Base-by-base conservation (phyloP, 371 early-diverging fungal genomes). In the Mortierella sp. region DNA sequence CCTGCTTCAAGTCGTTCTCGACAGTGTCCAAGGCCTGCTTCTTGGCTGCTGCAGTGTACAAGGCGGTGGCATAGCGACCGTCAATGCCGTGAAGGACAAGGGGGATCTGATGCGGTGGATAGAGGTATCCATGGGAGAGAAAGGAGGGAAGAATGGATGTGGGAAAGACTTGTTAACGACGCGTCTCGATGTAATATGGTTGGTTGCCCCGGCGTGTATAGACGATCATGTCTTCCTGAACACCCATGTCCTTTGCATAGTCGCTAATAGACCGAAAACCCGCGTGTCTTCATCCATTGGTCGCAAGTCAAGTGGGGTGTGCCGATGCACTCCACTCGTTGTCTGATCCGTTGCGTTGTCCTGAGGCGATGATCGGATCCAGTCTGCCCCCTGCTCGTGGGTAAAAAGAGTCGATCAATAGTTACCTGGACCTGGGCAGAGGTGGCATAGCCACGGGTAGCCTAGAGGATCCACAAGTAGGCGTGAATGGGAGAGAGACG, bases 51-150 rank as follows among this genome's bases (percentile, higher is more conserved):
- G 98, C 98, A 56, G 94, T 87, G 90, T 90, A 98, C 61, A 98
- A 89, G 41, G 98, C 98, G 24, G 97, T 96, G 61, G 98, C 98
- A 80, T 98, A 98, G 76, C 96, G 94, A 72, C 98, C 98, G 56
- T 96, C 95, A 80, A 98, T 91, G 70, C 96, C 96, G 88, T 92
- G 90, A 55, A 98, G 87, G 42, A 89, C 86, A 45, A 95, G 61
- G 31, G 97, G 97, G 51, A 91, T 88, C 94, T 95, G 72, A 56
- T 50, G 45, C 7, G 46, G 23, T 46, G n/a, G 16, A 31, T 39
- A 52, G 27, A 43, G 26, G 34, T 30, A 23, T 7, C 39, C 30
- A 51, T 41, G 56, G 47, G 51, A 39, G 24, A 26, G 13, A 30
- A 42, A 24, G 23, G 28, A 6, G 38, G 30, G 39, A 14, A 39